Percentiles rank a stretch among this genome's conserved stretches.
phyloP scores from a whole-genome alignment of 352 stramenopile species.

The Phytophthora sansomeana region DNA sequence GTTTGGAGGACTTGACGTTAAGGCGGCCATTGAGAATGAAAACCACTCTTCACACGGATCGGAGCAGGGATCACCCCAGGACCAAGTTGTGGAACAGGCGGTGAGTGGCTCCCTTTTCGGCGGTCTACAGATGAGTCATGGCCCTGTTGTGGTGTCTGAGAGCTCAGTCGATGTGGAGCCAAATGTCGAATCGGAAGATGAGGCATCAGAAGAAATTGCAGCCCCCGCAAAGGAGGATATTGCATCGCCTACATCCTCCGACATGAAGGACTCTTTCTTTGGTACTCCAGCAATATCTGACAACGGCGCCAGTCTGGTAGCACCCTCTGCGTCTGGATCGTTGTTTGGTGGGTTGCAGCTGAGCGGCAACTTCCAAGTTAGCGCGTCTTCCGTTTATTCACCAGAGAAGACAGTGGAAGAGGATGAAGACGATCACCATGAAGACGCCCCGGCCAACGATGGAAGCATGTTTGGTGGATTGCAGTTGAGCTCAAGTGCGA shows the following conservation, averaged over 20 bases:
- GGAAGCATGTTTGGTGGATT: constrained; percentile 33
- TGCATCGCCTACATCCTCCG: constrained; percentile 48
- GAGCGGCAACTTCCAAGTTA: constrained; percentile 44
- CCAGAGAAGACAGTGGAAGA: constrained; percentile 21
- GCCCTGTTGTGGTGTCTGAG: constrained; percentile 16
- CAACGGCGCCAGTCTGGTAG: constrained; percentile 24
- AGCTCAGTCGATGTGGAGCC: constrained; percentile 17
- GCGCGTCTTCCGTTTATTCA: constrained; percentile 23
- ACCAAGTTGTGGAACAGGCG: constrained; percentile 1
- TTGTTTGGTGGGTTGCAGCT: constrained; percentile 59
- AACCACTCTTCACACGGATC: constrained; percentile 8
- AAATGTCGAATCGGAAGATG: constrained; percentile 15
- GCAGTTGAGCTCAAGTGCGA: constrained; percentile 30
- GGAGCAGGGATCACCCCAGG: constrained; percentile 20
- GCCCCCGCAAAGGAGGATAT: constrained; percentile 24
- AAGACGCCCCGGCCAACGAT: constrained; percentile 16
- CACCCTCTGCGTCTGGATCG: constrained; percentile 36
- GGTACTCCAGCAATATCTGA: constrained; percentile 30
- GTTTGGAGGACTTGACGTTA: constrained; percentile 43
- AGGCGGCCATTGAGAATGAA: constrained; percentile 14
- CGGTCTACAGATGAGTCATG: constrained; percentile 47
- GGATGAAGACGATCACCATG: not conserved
- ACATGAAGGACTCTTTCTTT: constrained; percentile 66
- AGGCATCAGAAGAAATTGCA: constrained; percentile 12
- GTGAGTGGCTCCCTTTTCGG: constrained; percentile 42